These are phyloP conservation scores for Escovopsis sp. DNA, from an alignment of 2,329 filamentous ascomycete species.

Conservation along the genomic window DNA sequence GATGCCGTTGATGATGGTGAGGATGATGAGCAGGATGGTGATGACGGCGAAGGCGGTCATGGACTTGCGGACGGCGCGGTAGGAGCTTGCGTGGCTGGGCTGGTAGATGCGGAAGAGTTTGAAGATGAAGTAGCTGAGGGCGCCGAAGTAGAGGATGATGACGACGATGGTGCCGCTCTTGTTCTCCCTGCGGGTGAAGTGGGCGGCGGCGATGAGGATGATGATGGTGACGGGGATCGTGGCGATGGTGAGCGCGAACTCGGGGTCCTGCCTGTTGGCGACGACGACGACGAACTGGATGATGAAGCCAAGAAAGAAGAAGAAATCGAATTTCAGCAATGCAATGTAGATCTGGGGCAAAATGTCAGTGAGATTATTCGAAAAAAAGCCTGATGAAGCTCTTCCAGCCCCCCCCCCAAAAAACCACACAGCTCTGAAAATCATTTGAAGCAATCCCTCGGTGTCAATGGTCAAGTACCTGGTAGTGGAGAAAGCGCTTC, in stretches of 20 bases:
- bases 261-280: constrained; percentile 47
- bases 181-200: constrained; percentile 72
- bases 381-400: too few relatives aligned
- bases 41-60: constrained; percentile 89
- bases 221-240: constrained; percentile 84
- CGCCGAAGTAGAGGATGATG: constrained; percentile 78
- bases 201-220: constrained; percentile 73
- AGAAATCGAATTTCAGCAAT: constrained; percentile 96
- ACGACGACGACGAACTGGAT: constrained; percentile 96
- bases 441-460: too few relatives aligned
- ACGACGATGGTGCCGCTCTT: constrained; percentile 59
- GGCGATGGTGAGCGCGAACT: constrained; percentile 74
- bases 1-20: constrained; percentile 76
- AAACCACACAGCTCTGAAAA: background rate
- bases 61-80: constrained; percentile 66
- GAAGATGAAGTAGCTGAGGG: constrained; percentile 90
- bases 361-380: too few relatives aligned
- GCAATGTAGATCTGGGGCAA: constrained; percentile 76
- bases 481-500: constrained; percentile 87
- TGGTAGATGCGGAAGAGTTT: constrained; percentile 95
- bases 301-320: constrained; percentile 98
- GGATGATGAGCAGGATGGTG: constrained; percentile 73
- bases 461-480: too few relatives aligned
- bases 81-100: constrained; percentile 39
- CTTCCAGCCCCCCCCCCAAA: background rate